Evolutionary conservation across 208 protist genomes (phyloP).

Genomic region (Wallacemonas collosoma): DNA sequence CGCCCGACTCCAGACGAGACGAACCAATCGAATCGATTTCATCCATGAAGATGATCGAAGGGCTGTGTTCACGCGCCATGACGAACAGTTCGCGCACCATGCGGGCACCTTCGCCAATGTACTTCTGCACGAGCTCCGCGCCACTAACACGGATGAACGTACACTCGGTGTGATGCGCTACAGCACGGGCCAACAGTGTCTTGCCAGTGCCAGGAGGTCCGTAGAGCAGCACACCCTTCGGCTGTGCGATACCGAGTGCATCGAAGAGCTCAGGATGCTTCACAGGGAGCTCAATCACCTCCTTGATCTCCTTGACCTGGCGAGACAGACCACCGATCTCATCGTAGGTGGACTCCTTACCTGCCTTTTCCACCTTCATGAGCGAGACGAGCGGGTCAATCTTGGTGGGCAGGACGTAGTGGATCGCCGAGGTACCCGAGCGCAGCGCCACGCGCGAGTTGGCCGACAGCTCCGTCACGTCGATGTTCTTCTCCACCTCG

Average conservation of each 20-base stretch:
- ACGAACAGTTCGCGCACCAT: slow-evolving; percentile 99
- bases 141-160: slow-evolving; percentile 99
- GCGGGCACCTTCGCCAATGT: slow-evolving; percentile 99
- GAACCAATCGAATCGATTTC: slow-evolving; percentile 99
- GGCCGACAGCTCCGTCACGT: slow-evolving; percentile 92
- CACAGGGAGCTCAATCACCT: slow-evolving; percentile 86
- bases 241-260: slow-evolving; percentile 99
- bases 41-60: slow-evolving; percentile 99
- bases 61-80: slow-evolving; percentile 99
- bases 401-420: slow-evolving; percentile 99
- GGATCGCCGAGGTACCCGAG: slow-evolving; percentile 96
- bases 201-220: slow-evolving; percentile 97
- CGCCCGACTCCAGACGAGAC: slow-evolving; percentile 87
- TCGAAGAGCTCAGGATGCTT: slow-evolving; percentile 99
- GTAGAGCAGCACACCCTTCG: slow-evolving; percentile 99
- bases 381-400: slow-evolving; percentile 99
- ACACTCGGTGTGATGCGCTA: slow-evolving; percentile 99
- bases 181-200: slow-evolving; percentile 98
- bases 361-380: slow-evolving; percentile 99
- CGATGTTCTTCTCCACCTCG: slow-evolving; percentile 97
- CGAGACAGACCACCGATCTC: slow-evolving; percentile 99
- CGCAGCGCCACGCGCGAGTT: slow-evolving; percentile 98
- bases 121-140: slow-evolving; percentile 99
- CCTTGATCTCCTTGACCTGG: slow-evolving; percentile 97
- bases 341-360: slow-evolving; percentile 99